phyloP scores from a whole-genome alignment of 2,329 filamentous ascomycete genomes.

The Alternaria rosae region DNA sequence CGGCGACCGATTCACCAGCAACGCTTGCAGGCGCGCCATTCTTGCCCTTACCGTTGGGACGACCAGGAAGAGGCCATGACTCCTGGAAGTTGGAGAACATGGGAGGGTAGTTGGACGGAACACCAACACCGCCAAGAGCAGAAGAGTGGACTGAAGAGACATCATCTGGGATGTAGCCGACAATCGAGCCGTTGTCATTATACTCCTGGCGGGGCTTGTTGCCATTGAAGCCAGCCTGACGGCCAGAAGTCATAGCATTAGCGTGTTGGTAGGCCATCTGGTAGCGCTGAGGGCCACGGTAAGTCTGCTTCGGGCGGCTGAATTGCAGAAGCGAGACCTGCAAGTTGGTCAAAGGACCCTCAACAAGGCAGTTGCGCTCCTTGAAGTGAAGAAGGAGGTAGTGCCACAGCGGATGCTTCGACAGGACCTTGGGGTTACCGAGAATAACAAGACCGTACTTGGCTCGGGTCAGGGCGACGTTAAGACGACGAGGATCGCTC shows the following conservation, averaged over 20 bases:
- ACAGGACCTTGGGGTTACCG: slow-evolving; percentile 95
- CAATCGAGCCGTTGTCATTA: slow-evolving; percentile 82
- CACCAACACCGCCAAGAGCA: slow-evolving; percentile 82
- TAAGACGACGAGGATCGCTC: slow-evolving; percentile 95
- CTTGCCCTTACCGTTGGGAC: slow-evolving; percentile 73
- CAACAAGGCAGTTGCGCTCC: slow-evolving; percentile 92
- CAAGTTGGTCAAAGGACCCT: slow-evolving; percentile 94
- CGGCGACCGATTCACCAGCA: slow-evolving; percentile 90
- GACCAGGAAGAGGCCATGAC: slow-evolving; percentile 83
- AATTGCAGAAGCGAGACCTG: slow-evolving; percentile 96
- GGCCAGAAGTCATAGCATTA: slow-evolving; percentile 63
- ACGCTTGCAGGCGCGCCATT: slow-evolving; percentile 73
- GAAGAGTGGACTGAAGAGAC: slow-evolving; percentile 96
- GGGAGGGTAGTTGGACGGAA: slow-evolving; percentile 83
- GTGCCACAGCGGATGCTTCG: slow-evolving; percentile 98
- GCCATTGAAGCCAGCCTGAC: slow-evolving; percentile 52
- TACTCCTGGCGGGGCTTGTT: slow-evolving; percentile 62
- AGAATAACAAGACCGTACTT: slow-evolving; percentile 97
- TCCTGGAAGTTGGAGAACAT: slow-evolving; percentile 97
- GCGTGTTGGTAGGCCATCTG: slow-evolving; percentile 79
- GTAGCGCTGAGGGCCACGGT: slow-evolving; percentile 86
- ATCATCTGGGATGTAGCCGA: slow-evolving; percentile 96
- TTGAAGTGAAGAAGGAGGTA: slow-evolving; percentile 96
- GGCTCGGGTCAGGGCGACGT: slow-evolving; percentile 94
- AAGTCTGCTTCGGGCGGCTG: slow-evolving; percentile 88